Conservation (phyloP, 75 land plant genomes). For the Selaginella tamariscina region DNA sequence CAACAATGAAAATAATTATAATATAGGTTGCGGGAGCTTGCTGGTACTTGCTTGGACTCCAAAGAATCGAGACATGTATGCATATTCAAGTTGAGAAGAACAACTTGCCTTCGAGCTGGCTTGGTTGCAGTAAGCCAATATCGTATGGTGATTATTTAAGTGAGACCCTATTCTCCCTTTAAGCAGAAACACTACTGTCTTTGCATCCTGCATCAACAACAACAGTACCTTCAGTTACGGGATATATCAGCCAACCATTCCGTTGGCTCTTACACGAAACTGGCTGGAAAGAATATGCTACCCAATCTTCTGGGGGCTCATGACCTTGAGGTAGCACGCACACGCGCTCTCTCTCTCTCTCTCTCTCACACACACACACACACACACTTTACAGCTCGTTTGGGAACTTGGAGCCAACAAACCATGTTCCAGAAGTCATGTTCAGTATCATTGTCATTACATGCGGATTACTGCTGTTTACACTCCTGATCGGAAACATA, state of each 20-base stretch:
- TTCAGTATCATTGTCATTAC: constrained; percentile 65
- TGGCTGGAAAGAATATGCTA: constrained; percentile 51
- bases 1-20: too few species aligned
- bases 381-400: constrained; percentile 54
- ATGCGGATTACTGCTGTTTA: constrained; percentile 68
- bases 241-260: constrained; percentile 58
- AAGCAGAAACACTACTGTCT: not conserved
- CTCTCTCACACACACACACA: too few species aligned
- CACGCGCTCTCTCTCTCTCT: too few species aligned
- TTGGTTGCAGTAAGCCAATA: constrained; percentile 50
- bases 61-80: constrained; percentile 53
- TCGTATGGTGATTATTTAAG: constrained; percentile 26
- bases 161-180: constrained; percentile 14
- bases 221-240: constrained; percentile 37
- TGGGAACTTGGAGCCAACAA: constrained; percentile 80
- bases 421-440: constrained; percentile 57
- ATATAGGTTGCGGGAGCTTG: constrained; percentile 78
- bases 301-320: constrained; percentile 91
- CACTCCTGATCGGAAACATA: constrained; percentile 74
- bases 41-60: constrained; percentile 79
- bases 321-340: constrained; percentile 71
- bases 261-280: constrained; percentile 48
- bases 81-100: constrained; percentile 34
- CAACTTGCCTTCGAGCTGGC: constrained; percentile 28
- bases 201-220: not conserved